These are phyloP conservation scores for Fusarium buxicola DNA, from an alignment of 2,329 filamentous ascomycete species.

Conservation along the genomic window DNA sequence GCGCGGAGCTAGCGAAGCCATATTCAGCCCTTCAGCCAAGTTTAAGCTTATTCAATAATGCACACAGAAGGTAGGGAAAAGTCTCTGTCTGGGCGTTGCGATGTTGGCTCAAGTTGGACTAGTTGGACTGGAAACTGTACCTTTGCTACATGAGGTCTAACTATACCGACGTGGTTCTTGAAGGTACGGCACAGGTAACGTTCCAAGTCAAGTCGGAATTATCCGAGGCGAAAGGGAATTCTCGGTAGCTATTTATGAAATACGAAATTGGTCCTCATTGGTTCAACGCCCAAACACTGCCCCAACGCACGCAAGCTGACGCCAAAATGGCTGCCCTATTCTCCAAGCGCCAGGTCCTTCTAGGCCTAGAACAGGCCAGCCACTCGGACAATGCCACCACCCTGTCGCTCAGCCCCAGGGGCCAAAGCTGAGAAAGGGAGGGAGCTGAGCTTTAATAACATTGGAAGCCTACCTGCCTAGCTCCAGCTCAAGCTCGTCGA, in stretches of 20 bases:
- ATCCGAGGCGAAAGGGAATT: too few species aligned
- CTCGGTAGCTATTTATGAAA: conserved; percentile 26
- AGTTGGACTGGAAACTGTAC: too few species aligned
- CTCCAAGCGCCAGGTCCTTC: conserved; percentile 4
- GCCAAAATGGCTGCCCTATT: conserved; percentile 25
- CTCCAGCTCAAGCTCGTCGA: conserved; percentile 10
- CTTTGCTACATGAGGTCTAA: too few species aligned
- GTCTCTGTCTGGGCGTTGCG: too few species aligned
- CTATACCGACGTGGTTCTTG: too few species aligned
- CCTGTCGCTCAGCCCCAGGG: conserved; percentile 5
- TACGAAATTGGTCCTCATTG: background rate
- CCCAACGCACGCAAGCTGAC: conserved; percentile 2
- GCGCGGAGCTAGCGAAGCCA: conserved; percentile 23
- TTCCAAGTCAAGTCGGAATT: too few species aligned
- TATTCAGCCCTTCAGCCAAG: conserved; percentile 1
- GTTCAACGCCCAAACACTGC: conserved; percentile 20
- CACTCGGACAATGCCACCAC: conserved; percentile 29
- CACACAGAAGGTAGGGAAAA: too few species aligned
- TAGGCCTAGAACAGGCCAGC: conserved; percentile 29
- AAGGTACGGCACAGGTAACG: too few species aligned
- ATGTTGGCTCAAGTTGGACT: too few species aligned
- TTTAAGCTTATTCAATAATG: conserved; percentile 11
- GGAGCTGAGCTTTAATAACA: conserved; percentile 21
- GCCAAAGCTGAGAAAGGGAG: conserved; percentile 15
- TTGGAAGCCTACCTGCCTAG: conserved; percentile 11